Evolutionary conservation across 768 basidiomycete genomes (phyloP), one percentile per base, ranked within the genome.

Genomic region (Rhizopogon sp.): DNA sequence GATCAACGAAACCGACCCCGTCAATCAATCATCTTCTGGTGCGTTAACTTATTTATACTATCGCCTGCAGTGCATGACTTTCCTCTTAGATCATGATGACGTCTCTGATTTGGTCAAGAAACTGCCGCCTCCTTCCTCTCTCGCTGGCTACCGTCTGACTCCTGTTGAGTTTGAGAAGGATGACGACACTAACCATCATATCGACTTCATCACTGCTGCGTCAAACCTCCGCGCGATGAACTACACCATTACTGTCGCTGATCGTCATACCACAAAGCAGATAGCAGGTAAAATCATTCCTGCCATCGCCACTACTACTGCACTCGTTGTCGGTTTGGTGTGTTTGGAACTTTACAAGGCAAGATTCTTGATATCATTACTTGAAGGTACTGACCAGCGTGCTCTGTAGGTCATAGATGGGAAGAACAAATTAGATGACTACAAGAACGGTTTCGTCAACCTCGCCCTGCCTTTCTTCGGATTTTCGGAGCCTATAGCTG

Each of bases 131-230:
- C 96, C 97, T 0, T 91, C 94, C 2, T 90, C 91, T 16, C 76
- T 99, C 41, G 95, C 88, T 49, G 97, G 97, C n/a, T 99, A 95
- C 75, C 88, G 97, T 53, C 81, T 99, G 46, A 89, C 78, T 50
- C 92, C 96, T 3, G 96, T 95, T 49, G 94, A 97, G 64, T 99
- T 99, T 61, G 97, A 99, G 78, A 99, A 99, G 75, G 97, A 99
- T 65, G 96, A 98, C 63, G 97, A 99, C 67, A 82, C 88, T 50
- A 99, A 99, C 73, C 84, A 90, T 73, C 97, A 99, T 72, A 98
- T 99, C 67, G 97, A 96, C 73, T 98, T 98, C 74, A 96, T 99
- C 72, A 98, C 95, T 37, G 90, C 97, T 7, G 91, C 96, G 6
- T 97, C 93, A 49, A 98, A 99, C 76, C 79, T 98, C 52, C 90